Evolutionary conservation across 2,329 filamentous ascomycete species (phyloP).

Genomic region (Botrytis galanthina): DNA sequence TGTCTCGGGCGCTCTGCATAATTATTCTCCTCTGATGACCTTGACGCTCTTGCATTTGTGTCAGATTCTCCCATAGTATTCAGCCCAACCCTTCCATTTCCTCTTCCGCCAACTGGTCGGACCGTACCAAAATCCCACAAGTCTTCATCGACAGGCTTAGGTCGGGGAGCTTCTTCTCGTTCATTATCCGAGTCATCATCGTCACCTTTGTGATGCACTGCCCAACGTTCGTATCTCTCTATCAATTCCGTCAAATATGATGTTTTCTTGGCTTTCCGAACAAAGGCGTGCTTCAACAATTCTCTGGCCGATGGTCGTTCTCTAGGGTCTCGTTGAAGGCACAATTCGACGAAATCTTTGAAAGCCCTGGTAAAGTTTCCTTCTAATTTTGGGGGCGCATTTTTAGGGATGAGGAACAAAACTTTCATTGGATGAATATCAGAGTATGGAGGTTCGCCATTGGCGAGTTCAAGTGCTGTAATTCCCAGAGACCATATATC

Average conservation of each 20-base stretch:
- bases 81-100: constrained; percentile 59
- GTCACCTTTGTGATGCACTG: constrained; percentile 72
- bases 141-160: constrained; percentile 68
- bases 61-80: constrained; percentile 77
- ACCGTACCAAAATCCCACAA: constrained; percentile 99
- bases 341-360: constrained; percentile 81
- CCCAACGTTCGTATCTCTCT: constrained; percentile 84
- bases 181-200: constrained; percentile 62
- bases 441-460: constrained; percentile 89
- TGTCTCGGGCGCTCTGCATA: constrained; percentile 53
- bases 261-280: constrained; percentile 88
- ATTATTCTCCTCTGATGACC: constrained; percentile 50
- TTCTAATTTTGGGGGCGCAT: constrained; percentile 76
- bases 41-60: constrained; percentile 68
- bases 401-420: constrained; percentile 93
- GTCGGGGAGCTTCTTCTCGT: constrained; percentile 44
- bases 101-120: constrained; percentile 69
- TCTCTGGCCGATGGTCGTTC: constrained; percentile 86
- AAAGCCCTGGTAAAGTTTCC: constrained; percentile 80
- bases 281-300: constrained; percentile 83
- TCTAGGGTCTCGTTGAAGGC: constrained; percentile 82
- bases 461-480: constrained; percentile 86
- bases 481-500: constrained; percentile 98
- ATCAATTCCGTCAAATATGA: constrained; percentile 97
- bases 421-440: constrained; percentile 99